Base-by-base conservation (phyloP, 1,139 yeast genomes). In the Meyerozyma carpophila region DNA sequence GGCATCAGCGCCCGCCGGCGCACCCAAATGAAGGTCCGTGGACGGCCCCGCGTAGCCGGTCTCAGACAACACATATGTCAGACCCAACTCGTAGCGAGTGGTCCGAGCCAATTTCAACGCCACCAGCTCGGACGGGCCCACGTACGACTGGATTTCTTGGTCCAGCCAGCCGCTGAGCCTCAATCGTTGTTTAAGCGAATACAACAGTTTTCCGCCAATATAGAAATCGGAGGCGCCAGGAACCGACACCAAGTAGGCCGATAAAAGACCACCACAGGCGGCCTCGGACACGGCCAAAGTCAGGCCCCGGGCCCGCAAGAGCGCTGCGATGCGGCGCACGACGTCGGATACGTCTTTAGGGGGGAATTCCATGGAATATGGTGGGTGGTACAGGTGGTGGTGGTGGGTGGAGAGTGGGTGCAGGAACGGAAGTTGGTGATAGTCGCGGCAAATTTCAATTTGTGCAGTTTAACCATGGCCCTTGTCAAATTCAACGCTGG, bases 21-120 rank as follows among this genome's bases (percentile, higher is more conserved):
- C 50, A 37, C 51, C 50, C 44, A 71, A 60, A 45, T 71, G 76
- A 38, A 68, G 67, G 50, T 69, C 71, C 2, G 74, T 65, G 0
- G 82, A 70, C 10, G 94, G 94, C 0, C 95, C 95, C 0, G 95
- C 94, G 70, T 85, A 84, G 2, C 96, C 96, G 0, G 95, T 84
- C 58, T 88, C 96, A 0, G 91, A 82, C 31, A 88, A 70, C 6
- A 87, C 89, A 63, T 81, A 87, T 0, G 91, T 84, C 7, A 90
- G 81, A 0, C 95, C 95, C 50, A 87, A 73, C 59, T 88, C 96
- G 50, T 87, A 78, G 56, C 84, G 75, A 44, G 90, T 71, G 47
- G 87, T 87, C 44, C 96, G 69, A 2, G 96, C 95, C 54, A 87
- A 68, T 54, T 86, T 75, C 46, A 81, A 61, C 1, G 87, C 95